Evolutionary conservation across 2,329 filamentous ascomycete species (phyloP), one percentile per base, ranked within the genome.

Genomic region (Fusarium chuoi): DNA sequence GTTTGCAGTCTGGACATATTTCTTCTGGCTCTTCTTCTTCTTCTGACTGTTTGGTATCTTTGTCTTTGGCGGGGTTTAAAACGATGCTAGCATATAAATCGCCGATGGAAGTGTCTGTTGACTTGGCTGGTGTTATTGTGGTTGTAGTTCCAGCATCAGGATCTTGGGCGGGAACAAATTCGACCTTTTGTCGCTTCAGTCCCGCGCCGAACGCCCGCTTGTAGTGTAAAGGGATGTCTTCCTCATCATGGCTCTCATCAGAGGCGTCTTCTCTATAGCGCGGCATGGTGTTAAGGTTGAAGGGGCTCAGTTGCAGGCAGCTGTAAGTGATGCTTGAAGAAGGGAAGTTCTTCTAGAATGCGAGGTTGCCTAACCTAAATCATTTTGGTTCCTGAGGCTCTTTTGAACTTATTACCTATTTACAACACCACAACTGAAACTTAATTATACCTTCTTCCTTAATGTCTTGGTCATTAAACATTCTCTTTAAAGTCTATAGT

Each of bases 41-140:
- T 46, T 78, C 49, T 28, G 39, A 52, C 12, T 11, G 36, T 30
- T 35, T 61, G 22, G 63, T 26, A 9, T 39, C 41, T 39, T 77
- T 61, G 22, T 58, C 26, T 7, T 71, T 17, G 24, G 74, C 22
- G 33, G 73, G 61, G 42, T 85, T 84, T 2, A 93, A 83, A 26
- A 94, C 92, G 66, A 94, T 87, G 68, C 87, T 89, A 33, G 93
- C 86, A 75, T 94, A 94, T 51, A 89, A 82, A 63, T 93, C 89
- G 3, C 89, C 86, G 41, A 78, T 58, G 33, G 65, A 60, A 24
- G 72, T 75, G 30, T 69, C 65, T 30, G 72, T 78, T 24, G 67
- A 63, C n/a, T 64, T 68, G 7, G 70, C 66, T 33, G 76, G 75
- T 14, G 75, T 66, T 26, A 52, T 62, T 15, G 74, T 73, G 6